These are phyloP conservation scores for Ustulina deusta DNA, from an alignment of 2,329 filamentous ascomycete species.

Conservation along the genomic window DNA sequence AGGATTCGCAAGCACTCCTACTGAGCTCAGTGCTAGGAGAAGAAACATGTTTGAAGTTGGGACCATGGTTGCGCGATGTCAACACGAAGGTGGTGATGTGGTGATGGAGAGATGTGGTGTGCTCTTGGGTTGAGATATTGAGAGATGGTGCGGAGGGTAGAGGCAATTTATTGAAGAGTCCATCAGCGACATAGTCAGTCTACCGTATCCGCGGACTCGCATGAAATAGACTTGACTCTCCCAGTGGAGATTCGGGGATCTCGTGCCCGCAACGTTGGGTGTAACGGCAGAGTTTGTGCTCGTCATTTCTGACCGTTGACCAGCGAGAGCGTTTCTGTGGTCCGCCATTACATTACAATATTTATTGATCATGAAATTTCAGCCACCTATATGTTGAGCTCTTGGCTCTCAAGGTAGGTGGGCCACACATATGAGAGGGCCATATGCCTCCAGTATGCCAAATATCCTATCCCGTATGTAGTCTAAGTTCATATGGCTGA, in stretches of 20 bases:
- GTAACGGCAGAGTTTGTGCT: slow-evolving; percentile 7
- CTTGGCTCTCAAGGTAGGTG: slow-evolving; percentile 2
- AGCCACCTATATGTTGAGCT: slow-evolving; percentile 10
- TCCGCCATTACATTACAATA: slow-evolving; percentile 9
- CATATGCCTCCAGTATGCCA: neutral
- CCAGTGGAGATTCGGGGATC: neutral
- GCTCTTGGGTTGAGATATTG: neutral
- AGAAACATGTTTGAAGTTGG: slow-evolving; percentile 4
- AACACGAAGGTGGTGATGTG: neutral
- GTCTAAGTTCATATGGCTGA: neutral
- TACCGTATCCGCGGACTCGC: neutral
- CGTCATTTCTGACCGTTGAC: slow-evolving; percentile 10
- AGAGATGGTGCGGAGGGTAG: neutral
- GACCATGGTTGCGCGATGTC: slow-evolving; percentile 10
- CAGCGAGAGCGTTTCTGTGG: neutral
- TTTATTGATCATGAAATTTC: slow-evolving; percentile 17
- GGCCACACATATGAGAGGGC: neutral
- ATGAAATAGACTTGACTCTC: neutral
- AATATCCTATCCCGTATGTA: neutral
- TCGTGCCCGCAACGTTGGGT: slow-evolving; percentile 8
- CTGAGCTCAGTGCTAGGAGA: slow-evolving; percentile 19
- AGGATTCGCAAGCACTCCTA: slow-evolving; percentile 18
- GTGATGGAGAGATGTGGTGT: neutral
- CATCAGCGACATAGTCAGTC: neutral
- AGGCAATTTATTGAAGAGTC: slow-evolving; percentile 15